Conservation (phyloP, 2,329 filamentous ascomycete genomes). For the Colletotrichum liriopes region DNA sequence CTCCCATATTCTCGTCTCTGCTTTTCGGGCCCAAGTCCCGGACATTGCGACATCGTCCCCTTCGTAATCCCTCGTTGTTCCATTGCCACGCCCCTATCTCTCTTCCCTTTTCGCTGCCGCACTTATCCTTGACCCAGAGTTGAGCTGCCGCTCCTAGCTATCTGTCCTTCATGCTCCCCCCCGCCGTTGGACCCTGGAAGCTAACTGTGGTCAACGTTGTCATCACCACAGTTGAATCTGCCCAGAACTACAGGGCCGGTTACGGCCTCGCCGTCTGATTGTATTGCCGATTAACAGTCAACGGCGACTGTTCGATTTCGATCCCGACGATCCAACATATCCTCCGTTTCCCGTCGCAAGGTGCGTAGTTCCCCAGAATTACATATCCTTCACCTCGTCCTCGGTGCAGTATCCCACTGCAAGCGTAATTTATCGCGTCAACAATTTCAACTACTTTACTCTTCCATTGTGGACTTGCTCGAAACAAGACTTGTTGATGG, state of each 20-base stretch:
- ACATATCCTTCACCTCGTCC: slow-evolving; percentile 6
- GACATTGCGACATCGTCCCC: slow-evolving; percentile 9
- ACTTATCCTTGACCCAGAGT: background rate
- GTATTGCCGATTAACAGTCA: slow-evolving; percentile 12
- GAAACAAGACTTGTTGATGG: background rate
- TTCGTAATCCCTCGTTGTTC: background rate
- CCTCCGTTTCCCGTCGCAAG: slow-evolving; percentile 41
- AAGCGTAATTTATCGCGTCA: background rate
- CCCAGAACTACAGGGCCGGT: slow-evolving; percentile 19
- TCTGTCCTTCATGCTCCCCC: slow-evolving; percentile 38
- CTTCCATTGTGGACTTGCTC: background rate
- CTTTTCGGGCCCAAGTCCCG: slow-evolving; percentile 24
- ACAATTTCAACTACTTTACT: background rate
- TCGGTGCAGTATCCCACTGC: slow-evolving; percentile 1
- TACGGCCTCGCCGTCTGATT: slow-evolving; percentile 27
- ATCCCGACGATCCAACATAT: slow-evolving; percentile 25
- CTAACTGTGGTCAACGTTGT: slow-evolving; percentile 33
- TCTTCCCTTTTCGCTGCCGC: background rate
- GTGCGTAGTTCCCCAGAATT: slow-evolving; percentile 25
- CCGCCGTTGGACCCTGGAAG: slow-evolving; percentile 34
- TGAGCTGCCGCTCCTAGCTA: slow-evolving; percentile 33
- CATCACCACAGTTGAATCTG: slow-evolving; percentile 25
- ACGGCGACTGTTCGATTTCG: slow-evolving; percentile 29
- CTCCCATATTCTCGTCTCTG: slow-evolving; percentile 29
- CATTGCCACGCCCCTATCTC: background rate